Base-by-base conservation (phyloP, 805 yeast species). In the Candida pseudoglaebosa region DNA sequence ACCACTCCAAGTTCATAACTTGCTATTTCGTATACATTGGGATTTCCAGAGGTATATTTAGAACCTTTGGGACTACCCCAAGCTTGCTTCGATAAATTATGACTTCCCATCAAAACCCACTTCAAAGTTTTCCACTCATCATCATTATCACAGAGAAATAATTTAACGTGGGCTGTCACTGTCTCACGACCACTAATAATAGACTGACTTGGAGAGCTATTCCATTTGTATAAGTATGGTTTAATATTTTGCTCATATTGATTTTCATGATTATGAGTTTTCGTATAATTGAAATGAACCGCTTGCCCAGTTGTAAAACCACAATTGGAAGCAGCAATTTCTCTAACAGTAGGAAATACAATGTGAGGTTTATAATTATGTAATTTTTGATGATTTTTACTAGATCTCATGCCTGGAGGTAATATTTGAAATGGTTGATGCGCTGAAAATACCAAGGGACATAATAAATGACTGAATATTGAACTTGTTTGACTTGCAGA, bases 41-140 rank as follows among this genome's bases (percentile, higher is more conserved):
- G 45, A 38, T 54, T 51, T 1, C 26, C 31, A 31, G 41, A 37
- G 22, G 41, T 36, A 18, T 37, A 36, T 45, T 39, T 51, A 42
- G 24, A 39, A 30, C 33, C 52, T 24, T 38, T 13, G 14, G 38
- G 24, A 14, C 34, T 22, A 61, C 95, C 95, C 95, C 95, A 87
- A 1, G 95, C 95, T 43, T 78, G 83, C 39, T 76, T 76, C 22
- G 90, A 81, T 29, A 85, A 51, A 52, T 87, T 87, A 22, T 87
- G 84, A 34, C 89, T 81, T 0, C 93, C 84, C 53, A 84, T 66
- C 28, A 84, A 55, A 14, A 80, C 71, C 95, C 95, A 87, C 36
- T 75, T 71, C 4, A 84, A 53, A 2, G 75, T 61, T 24, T 59
- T 48, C 56, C 72, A 76, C 36, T 68, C 50, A 46, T 77, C 78